Conservation (phyloP, 345 rosid species). For the Abelmoschus esculentus region DNA sequence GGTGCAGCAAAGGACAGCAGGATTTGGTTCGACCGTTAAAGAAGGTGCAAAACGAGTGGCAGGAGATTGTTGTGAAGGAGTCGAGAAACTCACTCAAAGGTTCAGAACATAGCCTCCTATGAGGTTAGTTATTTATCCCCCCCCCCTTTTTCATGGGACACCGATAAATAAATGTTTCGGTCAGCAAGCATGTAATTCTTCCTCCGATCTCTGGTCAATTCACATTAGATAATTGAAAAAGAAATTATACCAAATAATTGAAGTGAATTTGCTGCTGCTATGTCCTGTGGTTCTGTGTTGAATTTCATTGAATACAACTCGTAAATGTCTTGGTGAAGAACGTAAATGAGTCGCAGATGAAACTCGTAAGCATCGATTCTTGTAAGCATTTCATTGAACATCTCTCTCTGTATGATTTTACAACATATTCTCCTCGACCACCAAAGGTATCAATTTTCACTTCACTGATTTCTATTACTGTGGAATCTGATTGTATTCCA, state of each 20-base stretch:
- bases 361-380: too few species aligned
- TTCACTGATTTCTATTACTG: too few species aligned
- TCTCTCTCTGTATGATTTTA: too few species aligned
- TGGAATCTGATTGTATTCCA: too few species aligned
- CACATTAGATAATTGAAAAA: neutral
- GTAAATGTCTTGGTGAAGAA: neutral
- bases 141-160: neutral
- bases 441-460: too few species aligned
- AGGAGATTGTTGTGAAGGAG: slow-evolving; percentile 57
- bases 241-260: neutral
- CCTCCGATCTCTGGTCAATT: neutral
- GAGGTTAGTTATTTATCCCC: neutral
- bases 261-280: neutral
- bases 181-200: neutral
- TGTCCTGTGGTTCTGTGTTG: neutral
- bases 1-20: slow-evolving; percentile 45
- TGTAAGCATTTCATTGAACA: too few species aligned
- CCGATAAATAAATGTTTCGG: slow-evolving; percentile 16
- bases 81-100: slow-evolving; percentile 61
- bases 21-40: slow-evolving; percentile 34
- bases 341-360: neutral
- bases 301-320: neutral
- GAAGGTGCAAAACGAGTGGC: slow-evolving; percentile 50
- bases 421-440: too few species aligned
- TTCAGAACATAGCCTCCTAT: slow-evolving; percentile 34